phyloP scores from a whole-genome alignment of 148 eudicot genomes.

The Rhododendron ferrugineum region DNA sequence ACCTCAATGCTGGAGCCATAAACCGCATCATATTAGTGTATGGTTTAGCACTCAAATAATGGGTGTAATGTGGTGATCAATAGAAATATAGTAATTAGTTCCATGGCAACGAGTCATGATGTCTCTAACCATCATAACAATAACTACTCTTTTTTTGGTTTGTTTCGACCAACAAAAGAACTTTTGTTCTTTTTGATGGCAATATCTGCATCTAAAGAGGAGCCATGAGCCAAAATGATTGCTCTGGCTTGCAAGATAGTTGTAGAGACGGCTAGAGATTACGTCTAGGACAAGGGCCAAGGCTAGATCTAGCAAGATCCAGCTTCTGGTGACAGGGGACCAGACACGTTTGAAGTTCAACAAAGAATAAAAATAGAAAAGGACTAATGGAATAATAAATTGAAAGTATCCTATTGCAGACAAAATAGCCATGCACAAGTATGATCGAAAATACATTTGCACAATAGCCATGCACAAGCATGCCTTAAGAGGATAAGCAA shows the following conservation, averaged over 20 bases:
- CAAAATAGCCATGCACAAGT: background rate
- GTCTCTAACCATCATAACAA: background rate
- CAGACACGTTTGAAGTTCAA: background rate
- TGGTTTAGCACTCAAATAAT: slow-evolving; percentile 1
- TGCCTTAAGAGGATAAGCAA: background rate
- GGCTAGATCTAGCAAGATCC: background rate
- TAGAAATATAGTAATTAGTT: background rate
- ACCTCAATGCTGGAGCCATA: slow-evolving; percentile 79
- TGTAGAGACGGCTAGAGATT: background rate
- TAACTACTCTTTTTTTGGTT: background rate
- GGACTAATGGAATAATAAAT: background rate
- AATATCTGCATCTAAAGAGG: background rate
- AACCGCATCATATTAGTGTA: background rate
- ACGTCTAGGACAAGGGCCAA: background rate
- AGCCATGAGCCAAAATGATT: background rate
- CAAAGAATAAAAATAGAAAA: background rate
- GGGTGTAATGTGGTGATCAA: background rate
- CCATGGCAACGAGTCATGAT: background rate
- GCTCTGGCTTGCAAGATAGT: background rate
- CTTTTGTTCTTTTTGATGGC: background rate
- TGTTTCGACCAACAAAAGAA: background rate
- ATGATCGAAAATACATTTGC: background rate
- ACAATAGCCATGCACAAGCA: background rate
- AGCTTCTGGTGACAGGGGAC: background rate
- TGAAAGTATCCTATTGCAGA: background rate